Conservation (phyloP, 805 yeast genomes). For the Ogataea haglerorum region DNA sequence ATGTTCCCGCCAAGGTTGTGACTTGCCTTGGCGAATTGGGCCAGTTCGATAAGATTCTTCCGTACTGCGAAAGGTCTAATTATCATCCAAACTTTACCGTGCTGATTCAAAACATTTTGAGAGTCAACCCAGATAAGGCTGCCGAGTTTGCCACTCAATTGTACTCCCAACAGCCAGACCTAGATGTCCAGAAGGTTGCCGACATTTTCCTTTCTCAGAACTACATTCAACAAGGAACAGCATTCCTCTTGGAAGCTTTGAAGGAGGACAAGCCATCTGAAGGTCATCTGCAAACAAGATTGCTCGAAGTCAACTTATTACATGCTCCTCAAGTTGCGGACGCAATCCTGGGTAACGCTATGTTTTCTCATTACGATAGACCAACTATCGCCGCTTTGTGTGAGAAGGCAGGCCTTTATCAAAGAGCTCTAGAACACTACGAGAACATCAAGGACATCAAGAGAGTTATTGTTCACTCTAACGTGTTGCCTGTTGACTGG, state of each 20-base stretch:
- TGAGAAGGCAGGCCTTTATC: conserved; percentile 93
- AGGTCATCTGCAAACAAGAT: conserved; percentile 92
- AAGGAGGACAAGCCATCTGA: conserved; percentile 92
- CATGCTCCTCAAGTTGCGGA: conserved; percentile 99
- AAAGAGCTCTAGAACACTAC: conserved; percentile 94
- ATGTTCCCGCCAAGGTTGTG: conserved; percentile 84
- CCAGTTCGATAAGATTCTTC: conserved; percentile 92
- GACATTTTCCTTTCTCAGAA: conserved; percentile 95
- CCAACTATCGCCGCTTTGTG: conserved; percentile 88
- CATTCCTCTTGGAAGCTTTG: conserved; percentile 90
- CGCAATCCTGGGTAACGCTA: conserved; percentile 92
- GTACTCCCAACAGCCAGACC: conserved; percentile 55
- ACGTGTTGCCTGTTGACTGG: conserved; percentile 88
- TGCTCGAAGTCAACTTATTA: conserved; percentile 85
- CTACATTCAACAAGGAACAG: conserved; percentile 95
- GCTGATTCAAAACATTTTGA: conserved; percentile 82
- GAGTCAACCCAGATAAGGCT: conserved; percentile 96
- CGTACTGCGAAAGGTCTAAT: conserved; percentile 86
- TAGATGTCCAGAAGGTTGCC: conserved; percentile 82
- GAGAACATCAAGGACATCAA: conserved; percentile 94
- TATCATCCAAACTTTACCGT: conserved; percentile 89
- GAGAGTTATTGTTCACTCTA: conserved; percentile 87
- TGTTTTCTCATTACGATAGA: conserved; percentile 94
- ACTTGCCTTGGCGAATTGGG: conserved; percentile 91
- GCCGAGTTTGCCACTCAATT: conserved; percentile 93